phyloP scores from a whole-genome alignment of 2,329 filamentous ascomycete species.

The Paraconiothyrium brasiliense region DNA sequence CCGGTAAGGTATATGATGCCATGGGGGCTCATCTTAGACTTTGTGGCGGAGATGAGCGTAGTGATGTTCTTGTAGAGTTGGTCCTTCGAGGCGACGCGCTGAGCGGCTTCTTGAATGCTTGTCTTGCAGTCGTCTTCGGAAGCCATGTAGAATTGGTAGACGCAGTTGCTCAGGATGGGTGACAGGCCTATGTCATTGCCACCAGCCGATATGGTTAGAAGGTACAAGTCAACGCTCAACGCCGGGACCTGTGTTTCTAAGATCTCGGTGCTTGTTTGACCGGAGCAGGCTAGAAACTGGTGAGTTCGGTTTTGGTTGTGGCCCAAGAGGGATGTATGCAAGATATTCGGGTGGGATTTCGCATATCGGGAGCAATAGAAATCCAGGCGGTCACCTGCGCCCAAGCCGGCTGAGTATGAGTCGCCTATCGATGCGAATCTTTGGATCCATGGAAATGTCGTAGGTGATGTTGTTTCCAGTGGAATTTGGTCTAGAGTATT shows the following conservation, averaged over 20 bases:
- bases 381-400: constrained; percentile 37
- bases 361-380: constrained; percentile 41
- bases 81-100: constrained; percentile 26
- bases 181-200: constrained; percentile 45
- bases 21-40: constrained; percentile 32
- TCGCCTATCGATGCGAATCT: constrained; percentile 43
- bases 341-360: constrained; percentile 37
- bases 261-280: constrained; percentile 36
- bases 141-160: constrained; percentile 44
- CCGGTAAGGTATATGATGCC: constrained; percentile 42
- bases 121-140: constrained; percentile 33
- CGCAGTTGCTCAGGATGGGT: constrained; percentile 39
- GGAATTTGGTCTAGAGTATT: constrained; percentile 18
- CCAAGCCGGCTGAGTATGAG: constrained; percentile 43
- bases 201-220: constrained; percentile 44
- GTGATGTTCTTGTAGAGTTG: constrained; percentile 34
- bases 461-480: background rate
- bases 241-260: constrained; percentile 35
- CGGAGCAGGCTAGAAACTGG: constrained; percentile 43
- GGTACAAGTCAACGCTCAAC: constrained; percentile 30
- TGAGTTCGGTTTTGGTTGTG: constrained; percentile 26
- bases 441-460: constrained; percentile 31
- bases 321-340: constrained; percentile 30
- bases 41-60: constrained; percentile 30
- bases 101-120: constrained; percentile 31